These are phyloP conservation scores for Chalciporus sp. DNA, from an alignment of 1,284 basidiomycete species.

Conservation along the genomic window DNA sequence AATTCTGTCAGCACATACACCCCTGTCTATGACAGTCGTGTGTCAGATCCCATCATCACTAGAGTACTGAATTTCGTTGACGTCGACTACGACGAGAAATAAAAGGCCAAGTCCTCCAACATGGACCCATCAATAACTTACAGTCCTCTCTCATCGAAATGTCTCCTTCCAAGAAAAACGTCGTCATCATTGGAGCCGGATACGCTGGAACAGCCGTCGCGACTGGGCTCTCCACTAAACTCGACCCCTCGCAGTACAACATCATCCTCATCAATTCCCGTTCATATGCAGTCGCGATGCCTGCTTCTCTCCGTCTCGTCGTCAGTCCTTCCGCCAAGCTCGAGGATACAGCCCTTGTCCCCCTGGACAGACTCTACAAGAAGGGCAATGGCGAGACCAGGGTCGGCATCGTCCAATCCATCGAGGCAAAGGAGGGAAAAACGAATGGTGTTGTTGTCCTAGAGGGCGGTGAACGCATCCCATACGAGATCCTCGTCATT, in stretches of 20 bases:
- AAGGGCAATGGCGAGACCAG: slow-evolving; percentile 48
- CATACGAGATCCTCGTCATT: slow-evolving; percentile 57
- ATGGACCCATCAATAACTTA: neutral
- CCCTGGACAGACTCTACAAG: slow-evolving; percentile 49
- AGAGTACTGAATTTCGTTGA: too few relatives aligned
- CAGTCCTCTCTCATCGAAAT: slow-evolving; percentile 2
- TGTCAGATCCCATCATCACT: too few relatives aligned
- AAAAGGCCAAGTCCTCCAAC: neutral
- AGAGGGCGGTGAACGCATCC: slow-evolving; percentile 48
- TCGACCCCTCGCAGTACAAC: slow-evolving; percentile 39
- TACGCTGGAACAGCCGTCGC: slow-evolving; percentile 38
- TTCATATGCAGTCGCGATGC: slow-evolving; percentile 40
- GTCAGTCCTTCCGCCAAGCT: slow-evolving; percentile 41
- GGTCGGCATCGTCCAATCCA: slow-evolving; percentile 45
- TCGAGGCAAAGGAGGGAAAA: slow-evolving; percentile 41
- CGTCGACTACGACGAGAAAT: too few relatives aligned
- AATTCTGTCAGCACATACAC: neutral
- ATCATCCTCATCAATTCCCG: slow-evolving; percentile 45
- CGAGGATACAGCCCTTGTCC: slow-evolving; percentile 42
- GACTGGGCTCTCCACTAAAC: slow-evolving; percentile 38
- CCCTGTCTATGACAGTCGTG: too few relatives aligned
- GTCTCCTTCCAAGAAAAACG: slow-evolving; percentile 16
- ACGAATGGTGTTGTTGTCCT: slow-evolving; percentile 49
- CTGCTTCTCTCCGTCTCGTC: slow-evolving; percentile 41
- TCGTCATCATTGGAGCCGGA: slow-evolving; percentile 51